Percentiles rank a stretch among this genome's conserved stretches.
phyloP scores from a whole-genome alignment of 1,139 yeast genomes.

The Debaryomyces subglobosus region DNA sequence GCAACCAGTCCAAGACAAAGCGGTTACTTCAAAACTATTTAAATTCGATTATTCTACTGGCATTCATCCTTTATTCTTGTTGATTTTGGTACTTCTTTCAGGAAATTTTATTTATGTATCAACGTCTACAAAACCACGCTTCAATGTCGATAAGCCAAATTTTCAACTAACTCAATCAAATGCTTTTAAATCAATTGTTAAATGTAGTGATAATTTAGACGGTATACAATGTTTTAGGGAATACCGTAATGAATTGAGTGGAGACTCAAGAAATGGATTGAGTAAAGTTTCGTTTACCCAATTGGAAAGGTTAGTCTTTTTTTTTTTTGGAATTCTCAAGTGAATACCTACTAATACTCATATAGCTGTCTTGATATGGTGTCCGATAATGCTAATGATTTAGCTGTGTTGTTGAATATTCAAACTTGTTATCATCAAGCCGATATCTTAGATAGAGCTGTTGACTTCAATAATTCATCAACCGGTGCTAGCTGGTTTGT shows the following conservation, averaged over 20 bases:
- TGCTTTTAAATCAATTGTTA: slow-evolving; percentile 16
- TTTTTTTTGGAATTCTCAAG: background rate
- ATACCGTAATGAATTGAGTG: slow-evolving; percentile 12
- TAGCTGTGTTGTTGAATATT: slow-evolving; percentile 23
- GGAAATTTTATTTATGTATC: slow-evolving; percentile 11
- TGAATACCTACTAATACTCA: background rate
- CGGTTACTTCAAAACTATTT: slow-evolving; percentile 9
- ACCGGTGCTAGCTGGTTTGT: slow-evolving; percentile 12
- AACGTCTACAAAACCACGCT: slow-evolving; percentile 8
- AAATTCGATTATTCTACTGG: slow-evolving; percentile 11
- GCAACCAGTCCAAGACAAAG: slow-evolving; percentile 10
- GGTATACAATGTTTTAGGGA: slow-evolving; percentile 18
- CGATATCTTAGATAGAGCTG: slow-evolving; percentile 17
- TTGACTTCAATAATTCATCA: slow-evolving; percentile 8
- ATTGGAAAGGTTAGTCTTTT: slow-evolving; percentile 15
- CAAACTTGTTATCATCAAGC: slow-evolving; percentile 30
- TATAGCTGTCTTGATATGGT: slow-evolving; percentile 23
- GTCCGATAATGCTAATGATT: slow-evolving; percentile 21
- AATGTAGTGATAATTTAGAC: slow-evolving; percentile 19
- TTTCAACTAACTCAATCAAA: slow-evolving; percentile 11
- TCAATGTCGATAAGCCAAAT: slow-evolving; percentile 8
- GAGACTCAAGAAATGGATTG: slow-evolving; percentile 13
- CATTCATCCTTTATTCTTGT: slow-evolving; percentile 16
- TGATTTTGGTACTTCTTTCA: slow-evolving; percentile 17
- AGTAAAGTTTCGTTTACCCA: slow-evolving; percentile 9